Evolutionary conservation across 1,139 yeast genomes (phyloP).

Genomic region (Scheffersomyces titani): DNA sequence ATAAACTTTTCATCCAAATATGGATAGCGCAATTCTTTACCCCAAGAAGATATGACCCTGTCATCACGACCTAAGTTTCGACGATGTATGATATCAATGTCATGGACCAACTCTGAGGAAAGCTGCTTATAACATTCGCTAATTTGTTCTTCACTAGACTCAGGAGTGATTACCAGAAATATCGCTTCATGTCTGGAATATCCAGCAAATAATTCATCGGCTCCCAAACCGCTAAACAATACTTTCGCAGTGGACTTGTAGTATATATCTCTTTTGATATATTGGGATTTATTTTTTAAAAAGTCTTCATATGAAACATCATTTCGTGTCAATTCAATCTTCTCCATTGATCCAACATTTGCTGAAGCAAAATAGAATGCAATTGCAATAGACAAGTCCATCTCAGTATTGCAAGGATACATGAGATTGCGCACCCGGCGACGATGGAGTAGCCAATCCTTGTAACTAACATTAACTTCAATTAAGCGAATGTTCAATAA

Average conservation of each 20-base stretch:
- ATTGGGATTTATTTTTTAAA: constrained; percentile 12
- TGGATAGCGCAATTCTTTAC: constrained; percentile 89
- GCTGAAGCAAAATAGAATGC: constrained; percentile 84
- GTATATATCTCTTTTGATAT: constrained; percentile 5
- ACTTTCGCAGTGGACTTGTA: constrained; percentile 65
- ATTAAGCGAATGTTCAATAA: constrained; percentile 47
- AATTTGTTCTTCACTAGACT: constrained; percentile 17
- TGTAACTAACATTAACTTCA: constrained; percentile 73
- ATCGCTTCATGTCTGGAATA: constrained; percentile 73
- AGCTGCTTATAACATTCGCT: constrained; percentile 23
- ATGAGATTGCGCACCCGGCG: constrained; percentile 62
- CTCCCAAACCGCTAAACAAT: constrained; percentile 91
- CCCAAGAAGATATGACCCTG: constrained; percentile 81
- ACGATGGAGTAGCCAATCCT: constrained; percentile 56
- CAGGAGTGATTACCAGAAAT: constrained; percentile 25
- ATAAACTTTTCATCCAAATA: constrained; percentile 71
- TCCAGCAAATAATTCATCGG: constrained; percentile 94
- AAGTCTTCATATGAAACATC: constrained; percentile 22
- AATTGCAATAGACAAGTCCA: constrained; percentile 92
- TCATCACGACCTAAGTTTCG: constrained; percentile 92
- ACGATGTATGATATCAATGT: constrained; percentile 70
- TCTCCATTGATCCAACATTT: not conserved
- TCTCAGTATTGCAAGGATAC: constrained; percentile 84
- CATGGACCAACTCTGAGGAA: constrained; percentile 58
- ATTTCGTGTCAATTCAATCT: constrained; percentile 6